Conservation (phyloP, 768 basidiomycete species). For the Mycena maculata region DNA sequence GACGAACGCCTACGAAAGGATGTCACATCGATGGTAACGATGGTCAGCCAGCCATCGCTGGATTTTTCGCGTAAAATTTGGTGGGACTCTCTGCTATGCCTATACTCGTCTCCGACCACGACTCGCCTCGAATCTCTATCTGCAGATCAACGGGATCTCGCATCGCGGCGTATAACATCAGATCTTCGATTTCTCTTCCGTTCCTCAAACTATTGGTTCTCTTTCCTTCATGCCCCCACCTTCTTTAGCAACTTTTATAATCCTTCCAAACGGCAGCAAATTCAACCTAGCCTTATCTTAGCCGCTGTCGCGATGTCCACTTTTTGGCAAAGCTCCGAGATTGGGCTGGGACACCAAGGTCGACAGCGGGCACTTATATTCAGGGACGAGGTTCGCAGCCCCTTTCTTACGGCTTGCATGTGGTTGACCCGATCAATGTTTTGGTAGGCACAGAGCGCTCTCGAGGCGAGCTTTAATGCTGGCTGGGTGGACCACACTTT, state of each 20-base stretch:
- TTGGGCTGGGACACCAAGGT: constrained; percentile 61
- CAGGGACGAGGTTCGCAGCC: constrained; percentile 57
- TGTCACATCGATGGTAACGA: constrained; percentile 51
- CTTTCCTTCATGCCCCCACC: constrained; percentile 77
- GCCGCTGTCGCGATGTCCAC: constrained; percentile 73
- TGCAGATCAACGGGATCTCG: constrained; percentile 57
- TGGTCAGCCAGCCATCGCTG: constrained; percentile 69
- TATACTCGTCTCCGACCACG: constrained; percentile 60
- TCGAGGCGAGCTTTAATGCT: constrained; percentile 78
- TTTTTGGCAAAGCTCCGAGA: constrained; percentile 77
- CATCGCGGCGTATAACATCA: constrained; percentile 56
- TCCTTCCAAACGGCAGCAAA: constrained; percentile 59
- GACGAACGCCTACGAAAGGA: constrained; percentile 29
- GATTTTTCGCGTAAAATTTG: constrained; percentile 78
- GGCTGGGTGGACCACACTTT: constrained; percentile 80
- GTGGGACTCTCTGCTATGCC: constrained; percentile 78
- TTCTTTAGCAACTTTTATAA: constrained; percentile 73
- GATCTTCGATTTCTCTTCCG: constrained; percentile 77
- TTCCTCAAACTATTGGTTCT: constrained; percentile 76
- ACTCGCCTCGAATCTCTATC: constrained; percentile 49
- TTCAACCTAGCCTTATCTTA: constrained; percentile 77
- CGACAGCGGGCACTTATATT: constrained; percentile 69
- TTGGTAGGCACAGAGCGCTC: constrained; percentile 66
- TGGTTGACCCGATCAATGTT: constrained; percentile 1
- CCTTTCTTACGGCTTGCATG: background rate